phyloP scores from a whole-genome alignment of 768 basidiomycete genomes.

The Macrolepiota albuminosa region DNA sequence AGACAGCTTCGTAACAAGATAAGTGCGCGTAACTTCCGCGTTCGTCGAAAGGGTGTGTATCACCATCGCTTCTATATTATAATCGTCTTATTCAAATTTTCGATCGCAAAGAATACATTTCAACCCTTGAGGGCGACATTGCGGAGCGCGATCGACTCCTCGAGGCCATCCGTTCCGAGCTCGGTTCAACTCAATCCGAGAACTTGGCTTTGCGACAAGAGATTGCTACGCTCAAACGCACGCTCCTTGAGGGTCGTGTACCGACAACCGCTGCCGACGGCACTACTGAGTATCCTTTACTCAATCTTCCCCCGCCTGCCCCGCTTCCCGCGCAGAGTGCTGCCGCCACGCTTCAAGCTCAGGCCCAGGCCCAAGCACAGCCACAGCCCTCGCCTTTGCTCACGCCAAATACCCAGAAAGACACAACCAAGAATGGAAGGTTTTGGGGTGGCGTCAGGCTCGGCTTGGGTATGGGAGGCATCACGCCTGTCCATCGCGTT shows the following conservation, averaged over 20 bases:
- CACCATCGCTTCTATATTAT: slow-evolving; percentile 10
- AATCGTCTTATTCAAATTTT: slow-evolving; percentile 6
- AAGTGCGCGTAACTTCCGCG: slow-evolving; percentile 91
- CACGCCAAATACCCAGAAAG: slow-evolving; percentile 74
- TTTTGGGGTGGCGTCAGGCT: slow-evolving; percentile 79
- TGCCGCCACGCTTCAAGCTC: slow-evolving; percentile 24
- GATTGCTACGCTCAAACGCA: slow-evolving; percentile 67
- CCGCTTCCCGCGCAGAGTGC: slow-evolving; percentile 39
- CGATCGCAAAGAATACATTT: slow-evolving; percentile 73
- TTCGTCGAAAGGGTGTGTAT: slow-evolving; percentile 77
- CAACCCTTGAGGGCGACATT: slow-evolving; percentile 90
- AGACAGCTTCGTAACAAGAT: slow-evolving; percentile 96
- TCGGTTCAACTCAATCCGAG: slow-evolving; percentile 75
- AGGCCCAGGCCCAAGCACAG: slow-evolving; percentile 13
- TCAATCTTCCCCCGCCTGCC: slow-evolving; percentile 47
- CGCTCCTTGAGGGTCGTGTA: slow-evolving; percentile 63
- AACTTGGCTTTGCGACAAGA: slow-evolving; percentile 80
- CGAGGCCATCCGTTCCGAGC: slow-evolving; percentile 79
- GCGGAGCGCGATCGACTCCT: slow-evolving; percentile 89
- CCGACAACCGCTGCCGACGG: slow-evolving; percentile 20
- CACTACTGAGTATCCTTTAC: slow-evolving; percentile 20
- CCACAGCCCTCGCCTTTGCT: slow-evolving; percentile 24
- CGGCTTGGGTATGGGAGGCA: slow-evolving; percentile 45
- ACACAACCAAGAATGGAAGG: slow-evolving; percentile 43
- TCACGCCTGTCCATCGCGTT: slow-evolving; percentile 82